A percentile compares a stretch with the other conserved stretches of the same genome.
Evolutionary conservation across 805 yeast species (phyloP).

Genomic region (Candida odintsovae): DNA sequence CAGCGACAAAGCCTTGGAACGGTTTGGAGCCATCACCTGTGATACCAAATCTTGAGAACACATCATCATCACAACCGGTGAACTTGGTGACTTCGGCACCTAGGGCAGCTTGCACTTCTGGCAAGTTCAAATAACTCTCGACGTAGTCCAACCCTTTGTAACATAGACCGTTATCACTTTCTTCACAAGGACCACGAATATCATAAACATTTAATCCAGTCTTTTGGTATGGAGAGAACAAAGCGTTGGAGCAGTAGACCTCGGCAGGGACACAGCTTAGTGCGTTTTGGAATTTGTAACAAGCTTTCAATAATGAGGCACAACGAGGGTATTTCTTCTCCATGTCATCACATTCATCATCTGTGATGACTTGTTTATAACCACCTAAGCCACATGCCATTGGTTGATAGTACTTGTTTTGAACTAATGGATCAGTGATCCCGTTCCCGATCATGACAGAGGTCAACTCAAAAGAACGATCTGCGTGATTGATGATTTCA

Average conservation of each 20-base stretch:
- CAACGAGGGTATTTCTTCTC: slow-evolving; percentile 58
- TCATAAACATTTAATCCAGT: slow-evolving; percentile 89
- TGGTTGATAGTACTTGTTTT: slow-evolving; percentile 75
- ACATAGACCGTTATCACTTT: slow-evolving; percentile 57
- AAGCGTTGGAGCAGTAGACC: slow-evolving; percentile 66
- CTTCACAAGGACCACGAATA: slow-evolving; percentile 73
- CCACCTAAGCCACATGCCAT: slow-evolving; percentile 96
- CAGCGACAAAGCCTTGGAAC: slow-evolving; percentile 67
- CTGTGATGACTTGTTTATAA: slow-evolving; percentile 62
- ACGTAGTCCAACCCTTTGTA: slow-evolving; percentile 67
- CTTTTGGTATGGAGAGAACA: slow-evolving; percentile 61
- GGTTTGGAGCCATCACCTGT: slow-evolving; percentile 87
- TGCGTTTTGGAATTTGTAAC: slow-evolving; percentile 58
- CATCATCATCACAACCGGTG: slow-evolving; percentile 61
- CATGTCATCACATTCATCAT: slow-evolving; percentile 68
- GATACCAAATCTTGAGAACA: slow-evolving; percentile 61
- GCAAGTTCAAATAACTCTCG: slow-evolving; percentile 67
- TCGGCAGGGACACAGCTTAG: slow-evolving; percentile 82
- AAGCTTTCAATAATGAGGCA: slow-evolving; percentile 50
- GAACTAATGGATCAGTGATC: slow-evolving; percentile 76
- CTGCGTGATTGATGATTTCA: slow-evolving; percentile 40
- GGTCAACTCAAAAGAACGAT: slow-evolving; percentile 55
- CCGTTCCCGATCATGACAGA: slow-evolving; percentile 93
- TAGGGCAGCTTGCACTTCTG: slow-evolving; percentile 63
- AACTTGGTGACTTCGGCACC: slow-evolving; percentile 81